Evolutionary conservation across 23 red algal species (phyloP), one percentile per base, ranked within the genome.

Genomic region (Cyanidiococcus yangmingshanensis): DNA sequence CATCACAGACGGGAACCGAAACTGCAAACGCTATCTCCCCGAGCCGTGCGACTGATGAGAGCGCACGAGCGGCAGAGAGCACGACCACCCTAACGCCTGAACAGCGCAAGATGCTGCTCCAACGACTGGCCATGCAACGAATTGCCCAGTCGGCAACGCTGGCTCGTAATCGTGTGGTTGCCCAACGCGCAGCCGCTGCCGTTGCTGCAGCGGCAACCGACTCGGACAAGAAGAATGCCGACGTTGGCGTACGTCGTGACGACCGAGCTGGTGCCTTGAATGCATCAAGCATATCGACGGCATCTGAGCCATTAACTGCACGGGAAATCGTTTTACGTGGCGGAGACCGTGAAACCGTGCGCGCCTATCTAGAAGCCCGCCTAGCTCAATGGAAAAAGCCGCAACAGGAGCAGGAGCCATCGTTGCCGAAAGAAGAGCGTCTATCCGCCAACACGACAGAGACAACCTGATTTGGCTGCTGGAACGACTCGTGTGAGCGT

Each of bases 291-390:
- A 21, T 21, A 15, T 54, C 45, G 45, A 54, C 45, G 45, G 45
- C 45, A 21, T 71, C 63, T 29, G n/a, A 35, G 27, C 63, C 63
- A 3, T 30, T 71, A 29, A 71, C 63, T 25, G 63, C 63, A 2
- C 63, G 63, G 3, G 63, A 71, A 35, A 25, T 71, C n/a, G 63
- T 35, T 2, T 29, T 25, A 25, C 63, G 63, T 3, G 63, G 63
- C 27, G 63, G 63, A 27, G 63, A 71, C 27, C 63, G 63, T 2
- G 63, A 71, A 29, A 71, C 63, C 7, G 32, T 71, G n/a, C 63
- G 63, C 12, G 63, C 21, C 16, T 71, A 32, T 30, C 27, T 71
- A 35, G 63, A 71, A 35, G 63, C 63, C 7, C n/a, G 32, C 3
- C 27, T 71, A 3, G 63, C 63, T 35, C 21, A 71, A 71, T 3